A percentile compares a stretch with the other conserved stretches of the same genome.
phyloP scores from a whole-genome alignment of 805 yeast species.

The Priceomyces medius region DNA sequence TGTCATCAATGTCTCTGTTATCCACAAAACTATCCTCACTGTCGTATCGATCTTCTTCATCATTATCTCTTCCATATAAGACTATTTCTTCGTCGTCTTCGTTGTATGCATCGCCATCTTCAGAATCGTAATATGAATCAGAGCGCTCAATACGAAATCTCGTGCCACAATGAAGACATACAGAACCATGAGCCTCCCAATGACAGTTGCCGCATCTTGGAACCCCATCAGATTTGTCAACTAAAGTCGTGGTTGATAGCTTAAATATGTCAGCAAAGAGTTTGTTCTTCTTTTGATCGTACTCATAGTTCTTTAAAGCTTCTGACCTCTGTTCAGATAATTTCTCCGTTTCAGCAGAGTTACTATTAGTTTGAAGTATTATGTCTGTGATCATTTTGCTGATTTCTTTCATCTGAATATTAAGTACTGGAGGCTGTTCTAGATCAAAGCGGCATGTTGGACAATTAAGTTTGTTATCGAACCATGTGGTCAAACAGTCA shows the following conservation, averaged over 20 bases:
- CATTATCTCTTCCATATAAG: slow-evolving; percentile 13
- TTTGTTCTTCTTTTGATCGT: slow-evolving; percentile 35
- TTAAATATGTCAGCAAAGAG: slow-evolving; percentile 53
- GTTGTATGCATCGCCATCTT: slow-evolving; percentile 36
- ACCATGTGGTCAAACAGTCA: slow-evolving; percentile 62
- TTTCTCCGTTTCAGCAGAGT: slow-evolving; percentile 20
- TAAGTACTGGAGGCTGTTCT: slow-evolving; percentile 50
- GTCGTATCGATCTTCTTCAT: slow-evolving; percentile 22
- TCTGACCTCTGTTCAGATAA: slow-evolving; percentile 25
- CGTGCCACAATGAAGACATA: slow-evolving; percentile 69
- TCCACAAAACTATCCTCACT: slow-evolving; percentile 36
- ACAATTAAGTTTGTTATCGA: slow-evolving; percentile 55
- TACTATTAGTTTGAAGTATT: slow-evolving; percentile 32
- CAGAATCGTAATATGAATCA: slow-evolving; percentile 35
- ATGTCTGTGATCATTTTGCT: slow-evolving; percentile 36
- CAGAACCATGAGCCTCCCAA: slow-evolving; percentile 71
- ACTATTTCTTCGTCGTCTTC: slow-evolving; percentile 31
- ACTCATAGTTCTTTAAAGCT: slow-evolving; percentile 33
- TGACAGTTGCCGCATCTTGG: slow-evolving; percentile 74
- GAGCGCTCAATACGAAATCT: slow-evolving; percentile 40
- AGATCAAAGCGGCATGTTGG: slow-evolving; percentile 63
- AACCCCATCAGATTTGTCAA: slow-evolving; percentile 69
- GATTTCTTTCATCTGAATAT: slow-evolving; percentile 50
- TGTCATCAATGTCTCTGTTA: slow-evolving; percentile 20
- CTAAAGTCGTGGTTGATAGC: slow-evolving; percentile 46